A percentile compares a stretch with the other conserved stretches of the same genome.
Conservation (phyloP, 2,329 filamentous ascomycete species). For the Fusarium mangiferae region DNA sequence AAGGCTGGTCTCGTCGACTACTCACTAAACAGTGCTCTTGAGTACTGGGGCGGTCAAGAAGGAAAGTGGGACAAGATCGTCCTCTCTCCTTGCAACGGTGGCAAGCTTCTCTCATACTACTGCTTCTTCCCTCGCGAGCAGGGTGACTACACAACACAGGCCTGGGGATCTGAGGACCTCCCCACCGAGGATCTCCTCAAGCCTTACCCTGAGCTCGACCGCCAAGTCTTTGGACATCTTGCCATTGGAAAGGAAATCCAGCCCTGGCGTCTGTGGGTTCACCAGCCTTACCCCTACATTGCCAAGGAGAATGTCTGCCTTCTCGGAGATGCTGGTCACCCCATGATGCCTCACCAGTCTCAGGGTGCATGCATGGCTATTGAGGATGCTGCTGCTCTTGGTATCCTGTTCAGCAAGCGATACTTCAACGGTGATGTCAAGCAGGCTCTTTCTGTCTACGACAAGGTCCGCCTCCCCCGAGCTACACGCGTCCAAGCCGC, state of each 20-base stretch:
- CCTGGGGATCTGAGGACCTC: conserved; percentile 64
- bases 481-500: conserved; percentile 67
- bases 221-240: conserved; percentile 66
- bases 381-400: conserved; percentile 71
- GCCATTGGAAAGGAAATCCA: conserved; percentile 70
- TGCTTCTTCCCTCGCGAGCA: conserved; percentile 70
- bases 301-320: conserved; percentile 63
- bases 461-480: conserved; percentile 63
- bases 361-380: conserved; percentile 77
- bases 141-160: conserved; percentile 66
- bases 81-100: conserved; percentile 73
- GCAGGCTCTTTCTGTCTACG: conserved; percentile 61
- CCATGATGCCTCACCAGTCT: conserved; percentile 76
- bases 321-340: conserved; percentile 74
- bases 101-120: conserved; percentile 74
- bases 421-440: conserved; percentile 60
- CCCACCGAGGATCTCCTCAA: conserved; percentile 68
- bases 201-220: conserved; percentile 69
- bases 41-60: conserved; percentile 77
- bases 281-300: conserved; percentile 69
- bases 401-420: conserved; percentile 65
- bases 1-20: conserved; percentile 71
- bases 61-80: conserved; percentile 76
- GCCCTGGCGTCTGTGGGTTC: conserved; percentile 72
- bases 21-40: conserved; percentile 67